Conservation (phyloP, 352 stramenopile species). For the Phytopythium sindhum region DNA sequence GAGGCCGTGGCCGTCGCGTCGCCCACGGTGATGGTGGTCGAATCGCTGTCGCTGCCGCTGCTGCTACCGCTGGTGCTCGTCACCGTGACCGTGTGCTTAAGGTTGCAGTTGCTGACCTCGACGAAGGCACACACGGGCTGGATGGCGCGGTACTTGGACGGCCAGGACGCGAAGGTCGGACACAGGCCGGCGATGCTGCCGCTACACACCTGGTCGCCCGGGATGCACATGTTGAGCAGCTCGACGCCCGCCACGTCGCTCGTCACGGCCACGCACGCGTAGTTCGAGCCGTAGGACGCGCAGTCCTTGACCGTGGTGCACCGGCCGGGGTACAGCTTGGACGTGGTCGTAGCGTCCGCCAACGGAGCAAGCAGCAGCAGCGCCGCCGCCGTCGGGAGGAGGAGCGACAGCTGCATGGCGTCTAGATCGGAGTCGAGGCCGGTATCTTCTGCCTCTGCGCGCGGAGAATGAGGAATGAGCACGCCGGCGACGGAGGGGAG, state of each 20-base stretch:
- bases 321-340: constrained; percentile 46
- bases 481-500: no score
- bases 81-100: constrained; percentile 40
- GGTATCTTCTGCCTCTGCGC: no score
- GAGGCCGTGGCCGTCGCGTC: constrained; percentile 17
- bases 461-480: no score
- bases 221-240: constrained; percentile 70
- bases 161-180: constrained; percentile 74
- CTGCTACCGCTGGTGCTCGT: constrained; percentile 14
- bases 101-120: constrained; percentile 57
- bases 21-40: constrained; percentile 19
- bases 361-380: constrained; percentile 17
- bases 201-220: constrained; percentile 46
- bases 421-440: no score
- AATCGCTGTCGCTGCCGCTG: constrained; percentile 13
- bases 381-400: background rate
- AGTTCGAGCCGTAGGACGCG: constrained; percentile 44
- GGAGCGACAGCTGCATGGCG: background rate
- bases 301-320: constrained; percentile 55
- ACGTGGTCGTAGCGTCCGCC: constrained; percentile 18
- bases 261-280: constrained; percentile 70
- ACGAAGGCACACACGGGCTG: constrained; percentile 72
- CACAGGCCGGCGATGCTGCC: constrained; percentile 58
- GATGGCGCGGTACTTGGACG: constrained; percentile 60
- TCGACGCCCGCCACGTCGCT: constrained; percentile 51